Conservation (phyloP, 345 rosid genomes). For the Salix koriyanagi region DNA sequence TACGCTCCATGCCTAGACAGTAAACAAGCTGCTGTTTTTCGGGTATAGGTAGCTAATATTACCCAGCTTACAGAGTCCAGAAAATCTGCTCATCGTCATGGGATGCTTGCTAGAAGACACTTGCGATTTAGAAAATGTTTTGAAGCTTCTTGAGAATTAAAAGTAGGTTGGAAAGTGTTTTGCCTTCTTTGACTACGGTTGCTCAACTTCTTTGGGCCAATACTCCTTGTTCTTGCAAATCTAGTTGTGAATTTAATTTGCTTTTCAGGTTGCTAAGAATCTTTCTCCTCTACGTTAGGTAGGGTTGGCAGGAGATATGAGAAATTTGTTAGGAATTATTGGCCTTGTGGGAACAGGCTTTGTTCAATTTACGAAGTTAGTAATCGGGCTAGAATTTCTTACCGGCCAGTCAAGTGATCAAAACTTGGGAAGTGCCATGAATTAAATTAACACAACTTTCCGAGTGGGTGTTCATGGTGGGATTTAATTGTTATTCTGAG, state of each 20-base stretch:
- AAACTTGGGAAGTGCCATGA: neutral
- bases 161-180: conserved; percentile 31
- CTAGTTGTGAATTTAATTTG: neutral
- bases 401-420: neutral
- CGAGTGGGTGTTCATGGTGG: too few relatives aligned
- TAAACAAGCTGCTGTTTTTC: neutral
- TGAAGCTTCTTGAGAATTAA: neutral
- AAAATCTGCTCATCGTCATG: neutral
- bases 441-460: neutral
- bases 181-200: neutral
- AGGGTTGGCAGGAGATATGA: conserved; percentile 31
- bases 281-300: conserved; percentile 21
- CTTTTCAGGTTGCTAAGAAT: neutral
- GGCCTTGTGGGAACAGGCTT: neutral
- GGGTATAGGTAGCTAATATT: too few relatives aligned
- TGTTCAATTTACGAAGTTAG: neutral
- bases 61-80: neutral
- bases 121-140: neutral
- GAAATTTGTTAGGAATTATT: neutral
- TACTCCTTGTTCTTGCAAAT: neutral
- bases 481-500: too few relatives aligned
- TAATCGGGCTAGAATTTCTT: neutral
- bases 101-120: conserved; percentile 25
- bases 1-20: neutral
- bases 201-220: conserved; percentile 13